Conservation (phyloP, 2,329 filamentous ascomycete species). For the Aspergillus cejpii region DNA sequence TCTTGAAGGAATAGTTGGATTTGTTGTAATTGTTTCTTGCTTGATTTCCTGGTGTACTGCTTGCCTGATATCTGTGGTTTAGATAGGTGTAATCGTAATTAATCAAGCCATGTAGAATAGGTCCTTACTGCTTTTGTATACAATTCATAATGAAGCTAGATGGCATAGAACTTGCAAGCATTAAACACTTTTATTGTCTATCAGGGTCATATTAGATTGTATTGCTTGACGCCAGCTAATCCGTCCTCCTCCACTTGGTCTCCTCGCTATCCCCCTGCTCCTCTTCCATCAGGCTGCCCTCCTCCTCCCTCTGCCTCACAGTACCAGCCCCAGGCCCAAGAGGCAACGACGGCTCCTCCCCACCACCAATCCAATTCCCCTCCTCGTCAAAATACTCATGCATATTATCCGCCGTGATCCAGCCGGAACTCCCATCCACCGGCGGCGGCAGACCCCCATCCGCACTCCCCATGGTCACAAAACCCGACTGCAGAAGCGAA, state of each 20-base stretch:
- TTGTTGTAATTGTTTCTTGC: conserved; percentile 6
- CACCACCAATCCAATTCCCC: conserved; percentile 65
- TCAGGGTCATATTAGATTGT: not conserved
- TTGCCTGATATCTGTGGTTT: conserved; percentile 1
- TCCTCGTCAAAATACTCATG: conserved; percentile 73
- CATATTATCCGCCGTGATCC: conserved; percentile 83
- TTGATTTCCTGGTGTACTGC: conserved; percentile 1
- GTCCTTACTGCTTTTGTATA: no score
- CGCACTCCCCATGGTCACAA: conserved; percentile 31
- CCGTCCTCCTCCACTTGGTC: conserved; percentile 50
- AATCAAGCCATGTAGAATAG: conserved; percentile 1
- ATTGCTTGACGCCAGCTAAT: conserved; percentile 20
- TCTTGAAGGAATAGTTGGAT: conserved; percentile 31
- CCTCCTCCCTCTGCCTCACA: conserved; percentile 51
- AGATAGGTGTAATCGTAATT: conserved; percentile 17
- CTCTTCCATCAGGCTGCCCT: conserved; percentile 33
- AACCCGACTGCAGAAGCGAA: conserved; percentile 33
- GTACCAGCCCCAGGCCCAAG: conserved; percentile 57
- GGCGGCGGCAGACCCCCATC: conserved; percentile 42
- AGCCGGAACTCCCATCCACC: conserved; percentile 45
- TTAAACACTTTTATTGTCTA: conserved; percentile 7
- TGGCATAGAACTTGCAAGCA: no score
- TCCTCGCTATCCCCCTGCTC: conserved; percentile 38
- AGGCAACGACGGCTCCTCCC: conserved; percentile 35
- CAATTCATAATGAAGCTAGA: no score